Evolutionary conservation across 495 filamentous ascomycete genomes (phyloP).

Genomic region (Penicillium crystallinum): DNA sequence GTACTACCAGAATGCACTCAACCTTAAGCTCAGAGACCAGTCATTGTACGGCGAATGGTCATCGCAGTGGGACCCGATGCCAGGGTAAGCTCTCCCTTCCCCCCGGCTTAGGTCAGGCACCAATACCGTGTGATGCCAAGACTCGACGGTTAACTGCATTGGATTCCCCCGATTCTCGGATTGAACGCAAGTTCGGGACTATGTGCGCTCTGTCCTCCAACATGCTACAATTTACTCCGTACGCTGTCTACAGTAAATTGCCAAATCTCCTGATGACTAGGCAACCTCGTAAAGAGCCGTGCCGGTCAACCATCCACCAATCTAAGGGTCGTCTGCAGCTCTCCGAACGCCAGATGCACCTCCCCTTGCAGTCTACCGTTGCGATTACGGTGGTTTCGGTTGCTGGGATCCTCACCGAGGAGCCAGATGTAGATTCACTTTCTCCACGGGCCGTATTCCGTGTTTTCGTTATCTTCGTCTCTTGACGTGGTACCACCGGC

Average conservation of each 20-base stretch:
- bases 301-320: neutral
- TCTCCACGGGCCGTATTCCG: neutral
- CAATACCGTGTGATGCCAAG: constrained; percentile 10
- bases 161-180: constrained; percentile 8
- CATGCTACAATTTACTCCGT: too few relatives aligned
- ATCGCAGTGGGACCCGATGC: neutral
- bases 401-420: neutral
- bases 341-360: neutral
- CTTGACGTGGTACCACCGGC: neutral
- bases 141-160: constrained; percentile 6
- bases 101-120: constrained; percentile 4
- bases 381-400: neutral
- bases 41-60: neutral
- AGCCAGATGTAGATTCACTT: neutral
- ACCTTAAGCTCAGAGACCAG: neutral
- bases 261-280: neutral
- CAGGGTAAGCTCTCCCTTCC: neutral
- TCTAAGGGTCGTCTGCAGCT: neutral
- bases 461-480: neutral
- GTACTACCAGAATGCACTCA: too few relatives aligned
- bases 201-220: neutral
- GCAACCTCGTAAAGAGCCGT: neutral
- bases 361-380: neutral
- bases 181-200: neutral
- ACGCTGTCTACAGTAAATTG: too few relatives aligned